phyloP scores from a whole-genome alignment of 768 basidiomycete genomes.

The Boletus reticulatus region DNA sequence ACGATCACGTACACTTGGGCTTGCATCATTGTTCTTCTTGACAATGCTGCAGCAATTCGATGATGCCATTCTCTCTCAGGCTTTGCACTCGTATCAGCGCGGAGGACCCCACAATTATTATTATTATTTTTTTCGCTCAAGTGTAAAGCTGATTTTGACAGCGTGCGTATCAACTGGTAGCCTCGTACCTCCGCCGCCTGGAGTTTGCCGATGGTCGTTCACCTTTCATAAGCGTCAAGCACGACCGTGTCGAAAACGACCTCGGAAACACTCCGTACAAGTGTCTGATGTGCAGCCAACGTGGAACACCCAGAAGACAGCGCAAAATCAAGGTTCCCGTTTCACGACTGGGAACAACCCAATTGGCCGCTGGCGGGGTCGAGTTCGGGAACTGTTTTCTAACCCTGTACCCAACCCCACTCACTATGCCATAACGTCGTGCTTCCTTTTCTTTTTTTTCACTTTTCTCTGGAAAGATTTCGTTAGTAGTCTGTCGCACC shows the following conservation, averaged over 20 bases:
- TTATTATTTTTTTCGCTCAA: constrained; percentile 3
- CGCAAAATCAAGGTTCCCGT: constrained; percentile 5
- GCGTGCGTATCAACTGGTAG: constrained; percentile 16
- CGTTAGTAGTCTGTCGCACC: background rate
- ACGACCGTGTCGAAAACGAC: constrained; percentile 10
- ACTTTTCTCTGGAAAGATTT: background rate
- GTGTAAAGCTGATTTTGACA: constrained; percentile 18
- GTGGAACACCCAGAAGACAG: constrained; percentile 8
- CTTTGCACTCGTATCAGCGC: constrained; percentile 16
- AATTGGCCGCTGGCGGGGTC: background rate
- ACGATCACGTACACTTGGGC: constrained; percentile 27
- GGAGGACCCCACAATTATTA: constrained; percentile 7
- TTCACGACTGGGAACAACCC: constrained; percentile 4
- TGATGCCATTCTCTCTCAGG: constrained; percentile 23
- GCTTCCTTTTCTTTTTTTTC: background rate
- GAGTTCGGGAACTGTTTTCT: background rate
- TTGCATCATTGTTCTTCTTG: constrained; percentile 5
- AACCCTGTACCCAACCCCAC: background rate
- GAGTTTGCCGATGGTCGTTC: constrained; percentile 10
- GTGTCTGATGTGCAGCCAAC: constrained; percentile 8
- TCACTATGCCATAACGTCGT: background rate
- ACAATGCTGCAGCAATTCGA: constrained; percentile 9
- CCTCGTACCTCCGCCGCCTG: constrained; percentile 13
- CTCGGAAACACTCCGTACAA: constrained; percentile 3
- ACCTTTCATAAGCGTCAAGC: constrained; percentile 4